A percentile compares a stretch with the other conserved stretches of the same genome.
phyloP scores from a whole-genome alignment of 257 asterid species.

The Solanum tarapatanum region DNA sequence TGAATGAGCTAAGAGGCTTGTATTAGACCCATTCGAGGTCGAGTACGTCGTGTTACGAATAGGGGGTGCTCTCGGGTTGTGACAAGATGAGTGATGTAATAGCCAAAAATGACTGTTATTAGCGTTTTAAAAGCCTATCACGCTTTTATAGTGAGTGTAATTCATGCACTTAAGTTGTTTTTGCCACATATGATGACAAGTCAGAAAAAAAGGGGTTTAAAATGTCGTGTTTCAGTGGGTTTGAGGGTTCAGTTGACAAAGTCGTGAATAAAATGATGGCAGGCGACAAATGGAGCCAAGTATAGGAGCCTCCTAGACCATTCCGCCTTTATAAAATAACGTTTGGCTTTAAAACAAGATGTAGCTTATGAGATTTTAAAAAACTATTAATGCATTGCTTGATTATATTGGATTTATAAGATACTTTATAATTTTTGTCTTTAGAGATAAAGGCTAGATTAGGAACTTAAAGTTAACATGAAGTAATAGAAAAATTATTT shows the following conservation, averaged over 20 bases:
- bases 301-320: not conserved
- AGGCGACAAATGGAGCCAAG: not conserved
- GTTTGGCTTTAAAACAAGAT: not conserved
- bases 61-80: too few species aligned
- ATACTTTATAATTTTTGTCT: too few species aligned
- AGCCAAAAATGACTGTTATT: not conserved
- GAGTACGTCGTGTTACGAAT: too few species aligned
- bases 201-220: not conserved
- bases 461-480: not conserved
- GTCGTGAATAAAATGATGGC: not conserved
- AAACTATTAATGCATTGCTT: not conserved
- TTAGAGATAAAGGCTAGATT: not conserved
- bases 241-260: not conserved
- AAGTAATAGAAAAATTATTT: not conserved
- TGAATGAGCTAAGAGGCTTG: too few species aligned
- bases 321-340: not conserved
- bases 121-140: not conserved
- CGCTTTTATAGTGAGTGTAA: not conserved
- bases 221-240: not conserved
- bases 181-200: not conserved
- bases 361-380: too few species aligned
- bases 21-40: too few species aligned
- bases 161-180: not conserved
- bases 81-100: not conserved
- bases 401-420: not conserved